These are phyloP conservation scores for Macrolepiota dolichaula DNA, from an alignment of 768 basidiomycete species.

Conservation along the genomic window DNA sequence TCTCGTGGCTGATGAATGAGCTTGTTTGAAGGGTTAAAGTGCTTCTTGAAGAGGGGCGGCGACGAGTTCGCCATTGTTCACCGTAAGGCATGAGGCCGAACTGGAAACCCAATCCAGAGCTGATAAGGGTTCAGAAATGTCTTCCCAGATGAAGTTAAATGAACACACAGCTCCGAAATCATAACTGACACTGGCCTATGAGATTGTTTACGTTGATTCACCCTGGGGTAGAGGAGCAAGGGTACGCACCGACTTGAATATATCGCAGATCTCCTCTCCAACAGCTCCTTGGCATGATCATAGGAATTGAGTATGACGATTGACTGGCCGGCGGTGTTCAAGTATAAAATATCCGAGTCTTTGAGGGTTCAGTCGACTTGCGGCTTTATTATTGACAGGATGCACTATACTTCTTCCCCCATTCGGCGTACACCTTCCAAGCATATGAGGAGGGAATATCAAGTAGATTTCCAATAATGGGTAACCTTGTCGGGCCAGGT, in stretches of 20 bases:
- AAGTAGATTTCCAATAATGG: constrained; percentile 41
- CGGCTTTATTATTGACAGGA: neutral
- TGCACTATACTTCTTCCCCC: constrained; percentile 39
- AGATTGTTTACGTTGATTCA: neutral
- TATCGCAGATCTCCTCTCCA: constrained; percentile 18
- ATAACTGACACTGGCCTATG: constrained; percentile 16
- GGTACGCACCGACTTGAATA: constrained; percentile 20
- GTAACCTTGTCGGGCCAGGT: constrained; percentile 38
- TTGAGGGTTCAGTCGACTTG: neutral
- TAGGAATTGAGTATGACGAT: constrained; percentile 19
- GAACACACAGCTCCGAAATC: constrained; percentile 17
- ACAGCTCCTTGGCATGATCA: constrained; percentile 18
- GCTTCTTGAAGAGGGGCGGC: constrained; percentile 17
- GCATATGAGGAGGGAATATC: constrained; percentile 37
- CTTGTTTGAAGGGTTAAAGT: constrained; percentile 15
- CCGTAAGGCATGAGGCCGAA: constrained; percentile 18
- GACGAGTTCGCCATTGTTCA: constrained; percentile 17
- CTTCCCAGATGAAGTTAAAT: neutral
- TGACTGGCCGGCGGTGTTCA: constrained; percentile 17
- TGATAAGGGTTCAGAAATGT: neutral
- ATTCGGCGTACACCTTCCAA: constrained; percentile 40
- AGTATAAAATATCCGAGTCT: constrained; percentile 21
- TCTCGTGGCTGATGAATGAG: constrained; percentile 10
- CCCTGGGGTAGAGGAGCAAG: neutral
- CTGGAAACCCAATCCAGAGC: constrained; percentile 19